Base-by-base conservation (phyloP, 345 rosid species). In the Aethionema arabicum region DNA sequence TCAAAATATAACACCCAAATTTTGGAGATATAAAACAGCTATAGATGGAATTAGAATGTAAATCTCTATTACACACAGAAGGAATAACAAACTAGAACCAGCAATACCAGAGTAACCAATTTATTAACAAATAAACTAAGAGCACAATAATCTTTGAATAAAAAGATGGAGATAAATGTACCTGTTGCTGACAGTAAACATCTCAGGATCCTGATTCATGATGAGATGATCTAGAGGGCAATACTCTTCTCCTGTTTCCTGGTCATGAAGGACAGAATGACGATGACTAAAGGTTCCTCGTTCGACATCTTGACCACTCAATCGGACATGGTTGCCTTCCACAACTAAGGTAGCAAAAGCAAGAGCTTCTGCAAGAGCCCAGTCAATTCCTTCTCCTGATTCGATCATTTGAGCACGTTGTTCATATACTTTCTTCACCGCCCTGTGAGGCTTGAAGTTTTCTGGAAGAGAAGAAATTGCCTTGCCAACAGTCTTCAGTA, bases 171-270 rank as follows among this genome's bases (percentile, higher is more conserved):
- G 38, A 27, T 49, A 44, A 54, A 21, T 13, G 7, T 77, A 83
- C 96, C 92, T 88, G 66, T 88, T 88, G 71, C 96, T 85, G 54
- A 88, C 96, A 45, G 96, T 88, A 63, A 88, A 83, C 92, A 88
- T 82, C 78, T 88, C 90, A 36, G 73, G 86, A 67, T 83, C 63
- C 66, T 88, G 96, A 65, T 85, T 82, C 70, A 76, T 72, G 66
- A 82, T 68, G 42, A 88, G 77, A 65, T 85, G 81, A 56, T 88
- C 90, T 21, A 88, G 79, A 56, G 96, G 96, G 62, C 88, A 88
- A 56, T 88, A 88, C 74, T 78, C 52, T 64, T 79, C 74, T 66
- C 96, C 88, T 1, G 88, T 78, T 63, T 80, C 88, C 55, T 88
- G 96, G 77, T 85, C 88, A 68, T 88, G 90, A 66, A 88, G 13